Percentiles rank a stretch among this genome's conserved stretches.
Conservation (phyloP, 345 rosid genomes). For the Sonneratia caseolaris region DNA sequence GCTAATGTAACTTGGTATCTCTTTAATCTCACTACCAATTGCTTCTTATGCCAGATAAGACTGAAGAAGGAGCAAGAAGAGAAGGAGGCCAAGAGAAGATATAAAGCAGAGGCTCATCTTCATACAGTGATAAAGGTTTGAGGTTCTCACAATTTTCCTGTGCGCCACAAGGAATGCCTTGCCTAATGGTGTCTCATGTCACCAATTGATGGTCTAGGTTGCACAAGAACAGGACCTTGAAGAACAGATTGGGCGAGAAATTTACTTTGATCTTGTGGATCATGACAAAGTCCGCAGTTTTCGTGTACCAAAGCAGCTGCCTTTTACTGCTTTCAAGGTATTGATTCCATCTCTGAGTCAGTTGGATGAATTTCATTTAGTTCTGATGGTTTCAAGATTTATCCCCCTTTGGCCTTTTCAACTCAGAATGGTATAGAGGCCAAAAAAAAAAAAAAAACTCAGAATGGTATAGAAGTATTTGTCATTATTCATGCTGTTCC, state of each 20-base stretch:
- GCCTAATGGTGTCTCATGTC: conserved; percentile 11
- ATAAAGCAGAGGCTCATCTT: conserved; percentile 93
- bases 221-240: conserved; percentile 77
- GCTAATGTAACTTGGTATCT: not conserved
- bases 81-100: conserved; percentile 75
- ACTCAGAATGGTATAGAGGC: not conserved
- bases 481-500: not conserved
- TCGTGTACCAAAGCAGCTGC: conserved; percentile 77
- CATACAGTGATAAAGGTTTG: conserved; percentile 83
- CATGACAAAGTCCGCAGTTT: conserved; percentile 92
- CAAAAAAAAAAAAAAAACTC: no score
- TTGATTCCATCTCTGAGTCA: not conserved
- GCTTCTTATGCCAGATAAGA: conserved; percentile 49
- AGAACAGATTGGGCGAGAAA: conserved; percentile 86
- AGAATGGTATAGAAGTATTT: not conserved
- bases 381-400: not conserved
- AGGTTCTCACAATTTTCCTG: not conserved
- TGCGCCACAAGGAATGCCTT: not conserved
- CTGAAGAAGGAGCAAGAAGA: conserved; percentile 93
- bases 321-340: conserved; percentile 77
- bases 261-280: conserved; percentile 95
- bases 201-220: conserved; percentile 29
- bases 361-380: not conserved
- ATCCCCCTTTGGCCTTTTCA: not conserved
- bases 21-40: not conserved